These are phyloP conservation scores for Diplocarpon rosae DNA, from an alignment of 2,329 filamentous ascomycete species.

Conservation along the genomic window DNA sequence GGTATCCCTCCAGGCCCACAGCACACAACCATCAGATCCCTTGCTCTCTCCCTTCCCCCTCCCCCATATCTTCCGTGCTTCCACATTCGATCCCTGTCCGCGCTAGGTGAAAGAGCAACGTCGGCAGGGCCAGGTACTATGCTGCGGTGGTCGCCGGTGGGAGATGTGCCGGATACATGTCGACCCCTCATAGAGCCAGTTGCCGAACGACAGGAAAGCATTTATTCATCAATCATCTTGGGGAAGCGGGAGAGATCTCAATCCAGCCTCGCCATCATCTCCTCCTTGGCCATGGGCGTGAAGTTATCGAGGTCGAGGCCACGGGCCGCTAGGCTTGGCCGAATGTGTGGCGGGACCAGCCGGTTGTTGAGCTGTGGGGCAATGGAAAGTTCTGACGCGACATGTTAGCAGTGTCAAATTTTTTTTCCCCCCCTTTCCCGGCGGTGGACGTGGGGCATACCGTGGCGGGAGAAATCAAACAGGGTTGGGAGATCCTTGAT, in stretches of 20 bases:
- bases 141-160: conserved; percentile 20
- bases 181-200: conserved; percentile 20
- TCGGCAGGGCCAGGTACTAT: conserved; percentile 23
- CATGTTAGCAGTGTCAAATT: conserved; percentile 8
- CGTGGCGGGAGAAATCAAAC: conserved; percentile 90
- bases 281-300: conserved; percentile 78
- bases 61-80: too few species aligned
- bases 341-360: conserved; percentile 76
- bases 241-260: too few species aligned
- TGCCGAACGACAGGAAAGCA: conserved; percentile 26
- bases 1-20: conserved; percentile 27
- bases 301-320: conserved; percentile 92
- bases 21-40: conserved; percentile 26
- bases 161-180: conserved; percentile 22
- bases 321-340: conserved; percentile 58
- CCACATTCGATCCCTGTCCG: too few species aligned
- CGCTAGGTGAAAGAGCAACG: conserved; percentile 19
- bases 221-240: conserved; percentile 27
- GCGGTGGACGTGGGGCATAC: conserved; percentile 37
- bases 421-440: too few species aligned
- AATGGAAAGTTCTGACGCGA: conserved; percentile 81
- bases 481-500: conserved; percentile 74
- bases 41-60: conserved; percentile 20
- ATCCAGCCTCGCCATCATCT: conserved; percentile 97
- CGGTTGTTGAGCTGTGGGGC: conserved; percentile 76